These are phyloP conservation scores for Tripterygium wilfordii DNA, from an alignment of 177 flowering plant species.

Conservation along the genomic window DNA sequence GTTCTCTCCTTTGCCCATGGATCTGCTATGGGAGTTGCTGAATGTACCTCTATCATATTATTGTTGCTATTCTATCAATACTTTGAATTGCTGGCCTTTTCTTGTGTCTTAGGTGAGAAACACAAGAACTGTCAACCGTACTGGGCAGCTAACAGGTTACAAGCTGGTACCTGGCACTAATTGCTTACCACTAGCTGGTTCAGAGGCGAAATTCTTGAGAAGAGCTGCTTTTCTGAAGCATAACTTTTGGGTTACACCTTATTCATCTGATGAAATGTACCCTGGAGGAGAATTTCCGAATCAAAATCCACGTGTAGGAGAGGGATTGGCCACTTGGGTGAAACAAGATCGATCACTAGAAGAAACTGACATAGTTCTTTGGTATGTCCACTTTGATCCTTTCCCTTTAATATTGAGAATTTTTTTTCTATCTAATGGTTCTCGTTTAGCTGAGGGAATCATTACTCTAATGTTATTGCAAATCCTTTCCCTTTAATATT, in stretches of 20 bases:
- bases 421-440: no score
- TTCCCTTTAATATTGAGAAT: background rate
- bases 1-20: no score
- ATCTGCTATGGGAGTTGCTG: no score
- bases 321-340: conserved; percentile 93
- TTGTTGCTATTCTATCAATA: background rate
- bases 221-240: conserved; percentile 95
- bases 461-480: no score
- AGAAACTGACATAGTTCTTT: conserved; percentile 86
- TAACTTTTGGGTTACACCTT: conserved; percentile 92
- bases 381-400: conserved; percentile 40
- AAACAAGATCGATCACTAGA: conserved; percentile 74
- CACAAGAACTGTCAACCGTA: conserved; percentile 83
- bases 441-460: no score
- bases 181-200: conserved; percentile 87
- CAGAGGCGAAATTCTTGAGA: conserved; percentile 86
- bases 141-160: conserved; percentile 89
- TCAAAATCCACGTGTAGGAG: conserved; percentile 93
- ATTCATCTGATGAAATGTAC: conserved; percentile 64
- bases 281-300: conserved; percentile 99
- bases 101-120: conserved; percentile 53
- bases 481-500: background rate
- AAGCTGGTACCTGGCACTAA: conserved; percentile 92
- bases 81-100: background rate
- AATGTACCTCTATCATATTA: no score